Percentiles rank a stretch among this genome's conserved stretches.
phyloP scores from a whole-genome alignment of 345 rosid species.

The Salix viminalis region DNA sequence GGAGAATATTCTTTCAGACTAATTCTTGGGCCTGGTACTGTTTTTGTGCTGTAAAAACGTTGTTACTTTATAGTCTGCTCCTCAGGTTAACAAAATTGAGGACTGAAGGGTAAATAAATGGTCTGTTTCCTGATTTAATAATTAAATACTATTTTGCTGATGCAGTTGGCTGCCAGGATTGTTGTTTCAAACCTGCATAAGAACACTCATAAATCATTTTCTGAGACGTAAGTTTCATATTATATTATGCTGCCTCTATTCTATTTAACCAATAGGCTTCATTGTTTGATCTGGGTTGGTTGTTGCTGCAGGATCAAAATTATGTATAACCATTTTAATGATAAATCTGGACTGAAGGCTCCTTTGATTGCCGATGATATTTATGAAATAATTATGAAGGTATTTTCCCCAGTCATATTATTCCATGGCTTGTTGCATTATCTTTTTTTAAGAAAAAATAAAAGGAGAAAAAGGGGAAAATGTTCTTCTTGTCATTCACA shows the following conservation, averaged over 20 bases:
- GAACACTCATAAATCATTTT: slow-evolving; percentile 86
- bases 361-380: slow-evolving; percentile 89
- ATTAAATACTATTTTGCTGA: background rate
- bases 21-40: background rate
- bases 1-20: background rate
- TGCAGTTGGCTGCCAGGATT: slow-evolving; percentile 95
- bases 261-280: background rate
- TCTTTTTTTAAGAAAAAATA: too few species aligned
- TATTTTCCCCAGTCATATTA: slow-evolving; percentile 3
- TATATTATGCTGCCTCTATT: background rate
- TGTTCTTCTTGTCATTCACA: background rate
- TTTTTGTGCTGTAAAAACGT: background rate
- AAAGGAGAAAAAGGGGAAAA: background rate
- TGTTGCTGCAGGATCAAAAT: slow-evolving; percentile 56
- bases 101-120: background rate
- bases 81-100: background rate
- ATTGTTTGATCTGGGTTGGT: background rate
- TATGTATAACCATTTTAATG: slow-evolving; percentile 78
- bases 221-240: slow-evolving; percentile 77
- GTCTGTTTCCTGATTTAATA: background rate
- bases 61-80: background rate
- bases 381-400: slow-evolving; percentile 85
- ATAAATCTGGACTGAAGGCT: slow-evolving; percentile 70
- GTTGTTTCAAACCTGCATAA: slow-evolving; percentile 96
- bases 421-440: background rate